These are phyloP conservation scores for Fusarium sp. DNA, from an alignment of 2,329 filamentous ascomycete species.

Conservation along the genomic window DNA sequence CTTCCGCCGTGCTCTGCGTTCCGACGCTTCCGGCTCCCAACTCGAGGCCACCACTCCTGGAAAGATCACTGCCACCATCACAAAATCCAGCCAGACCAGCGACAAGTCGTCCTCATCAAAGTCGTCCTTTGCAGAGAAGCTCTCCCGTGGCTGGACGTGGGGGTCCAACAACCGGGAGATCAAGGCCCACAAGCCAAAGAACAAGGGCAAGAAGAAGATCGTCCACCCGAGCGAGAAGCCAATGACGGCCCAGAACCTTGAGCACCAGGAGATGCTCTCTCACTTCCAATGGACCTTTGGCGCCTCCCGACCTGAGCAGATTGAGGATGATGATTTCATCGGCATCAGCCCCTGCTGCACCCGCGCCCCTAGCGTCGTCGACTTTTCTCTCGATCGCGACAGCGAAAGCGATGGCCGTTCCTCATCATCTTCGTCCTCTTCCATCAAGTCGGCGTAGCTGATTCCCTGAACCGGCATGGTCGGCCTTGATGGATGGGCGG, in stretches of 20 bases:
- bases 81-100: conserved; percentile 45
- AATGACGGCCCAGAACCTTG: conserved; percentile 58
- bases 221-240: conserved; percentile 59
- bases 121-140: conserved; percentile 43
- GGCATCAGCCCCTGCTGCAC: conserved; percentile 61
- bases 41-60: conserved; percentile 47
- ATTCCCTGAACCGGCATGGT: conserved; percentile 38
- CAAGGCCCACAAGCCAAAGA: conserved; percentile 48
- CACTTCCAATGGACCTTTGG: conserved; percentile 62
- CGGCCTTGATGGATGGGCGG: conserved; percentile 34
- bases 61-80: conserved; percentile 43
- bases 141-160: conserved; percentile 50
- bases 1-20: conserved; percentile 56
- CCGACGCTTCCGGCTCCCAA: conserved; percentile 48
- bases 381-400: conserved; percentile 37
- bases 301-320: conserved; percentile 48
- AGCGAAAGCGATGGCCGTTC: conserved; percentile 40
- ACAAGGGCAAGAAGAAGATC: conserved; percentile 41
- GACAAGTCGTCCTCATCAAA: conserved; percentile 48
- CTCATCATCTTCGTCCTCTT: conserved; percentile 31
- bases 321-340: conserved; percentile 49
- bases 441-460: conserved; percentile 33
- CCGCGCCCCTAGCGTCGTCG: conserved; percentile 51
- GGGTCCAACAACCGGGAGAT: conserved; percentile 45
- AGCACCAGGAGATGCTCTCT: conserved; percentile 60